A percentile compares a stretch with the other conserved stretches of the same genome.
phyloP scores from a whole-genome alignment of 805 yeast genomes.

The Pichia nanzhaoensis region DNA sequence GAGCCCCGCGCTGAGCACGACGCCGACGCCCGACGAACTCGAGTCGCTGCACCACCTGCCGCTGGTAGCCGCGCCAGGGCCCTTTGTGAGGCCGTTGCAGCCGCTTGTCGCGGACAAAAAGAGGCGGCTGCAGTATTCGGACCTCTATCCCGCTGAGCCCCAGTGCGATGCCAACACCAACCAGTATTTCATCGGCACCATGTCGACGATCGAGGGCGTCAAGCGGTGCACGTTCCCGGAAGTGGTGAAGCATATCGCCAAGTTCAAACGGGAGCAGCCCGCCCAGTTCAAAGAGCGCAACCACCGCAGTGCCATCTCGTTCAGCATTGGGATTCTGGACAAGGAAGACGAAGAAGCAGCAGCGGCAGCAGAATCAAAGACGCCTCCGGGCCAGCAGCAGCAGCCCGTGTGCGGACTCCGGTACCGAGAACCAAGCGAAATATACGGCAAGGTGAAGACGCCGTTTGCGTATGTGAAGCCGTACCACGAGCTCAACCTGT shows the following conservation, averaged over 20 bases:
- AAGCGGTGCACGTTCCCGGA: slow-evolving; percentile 53
- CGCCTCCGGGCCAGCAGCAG: slow-evolving; percentile 4
- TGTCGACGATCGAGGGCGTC: slow-evolving; percentile 28
- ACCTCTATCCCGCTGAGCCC: slow-evolving; percentile 24
- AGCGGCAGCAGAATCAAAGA: not conserved
- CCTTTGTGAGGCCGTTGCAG: slow-evolving; percentile 9
- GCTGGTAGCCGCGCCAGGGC: too few relatives aligned
- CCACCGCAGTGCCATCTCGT: slow-evolving; percentile 36
- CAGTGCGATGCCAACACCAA: slow-evolving; percentile 53
- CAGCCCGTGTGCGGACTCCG: slow-evolving; percentile 33
- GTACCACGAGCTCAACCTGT: slow-evolving; percentile 72
- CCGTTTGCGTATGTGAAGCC: slow-evolving; percentile 92
- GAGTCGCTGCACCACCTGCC: slow-evolving; percentile 24
- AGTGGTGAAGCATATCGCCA: slow-evolving; percentile 40
- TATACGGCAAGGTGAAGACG: slow-evolving; percentile 62
- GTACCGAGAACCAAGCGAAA: slow-evolving; percentile 65
- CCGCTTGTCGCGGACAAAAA: slow-evolving; percentile 7
- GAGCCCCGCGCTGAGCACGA: slow-evolving; percentile 32
- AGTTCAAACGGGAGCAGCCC: slow-evolving; percentile 36
- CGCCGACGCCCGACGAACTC: slow-evolving; percentile 27
- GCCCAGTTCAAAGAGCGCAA: slow-evolving; percentile 30
- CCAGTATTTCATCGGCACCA: slow-evolving; percentile 60
- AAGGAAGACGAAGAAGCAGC: not conserved
- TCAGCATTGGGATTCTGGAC: slow-evolving; percentile 37
- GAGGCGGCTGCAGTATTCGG: slow-evolving; percentile 1